Percentiles rank a stretch among this genome's conserved stretches.
phyloP scores from a whole-genome alignment of 2,329 filamentous ascomycete genomes.

The Rhytidhysteron rufulum region DNA sequence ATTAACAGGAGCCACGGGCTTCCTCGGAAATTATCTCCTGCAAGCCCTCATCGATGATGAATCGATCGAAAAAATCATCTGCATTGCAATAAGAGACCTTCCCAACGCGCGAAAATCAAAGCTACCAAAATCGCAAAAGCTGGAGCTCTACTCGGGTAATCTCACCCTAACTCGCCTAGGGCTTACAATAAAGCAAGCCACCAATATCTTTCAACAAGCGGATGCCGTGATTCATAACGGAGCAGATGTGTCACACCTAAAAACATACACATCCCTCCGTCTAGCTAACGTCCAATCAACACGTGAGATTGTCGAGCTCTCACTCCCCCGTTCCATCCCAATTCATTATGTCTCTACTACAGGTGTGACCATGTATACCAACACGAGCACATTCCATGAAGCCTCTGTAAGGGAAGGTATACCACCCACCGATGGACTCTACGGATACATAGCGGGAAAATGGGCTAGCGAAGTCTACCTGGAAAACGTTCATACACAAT shows the following conservation, averaged over 20 bases:
- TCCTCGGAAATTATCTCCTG: constrained; percentile 6
- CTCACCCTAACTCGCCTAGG: constrained; percentile 36
- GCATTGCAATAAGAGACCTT: too few relatives aligned
- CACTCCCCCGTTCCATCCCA: constrained; percentile 7
- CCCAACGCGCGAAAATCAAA: too few relatives aligned
- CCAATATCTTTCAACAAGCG: constrained; percentile 23
- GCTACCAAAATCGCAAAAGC: too few relatives aligned
- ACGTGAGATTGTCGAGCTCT: constrained; percentile 5
- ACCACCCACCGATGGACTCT: constrained; percentile 23
- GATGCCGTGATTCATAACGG: constrained; percentile 27
- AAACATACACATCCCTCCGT: constrained; percentile 15
- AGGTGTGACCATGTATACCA: background rate
- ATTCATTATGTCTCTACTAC: constrained; percentile 14
- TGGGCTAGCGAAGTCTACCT: constrained; percentile 40
- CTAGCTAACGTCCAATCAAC: constrained; percentile 13
- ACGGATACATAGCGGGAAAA: constrained; percentile 37
- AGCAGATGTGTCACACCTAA: constrained; percentile 15
- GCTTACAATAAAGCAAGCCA: constrained; percentile 24
- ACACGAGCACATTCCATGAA: background rate
- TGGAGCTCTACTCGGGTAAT: constrained; percentile 30
- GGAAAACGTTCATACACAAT: constrained; percentile 15
- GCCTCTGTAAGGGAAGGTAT: constrained; percentile 1
- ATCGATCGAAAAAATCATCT: constrained; percentile 4
- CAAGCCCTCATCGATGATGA: background rate
- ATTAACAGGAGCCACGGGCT: constrained; percentile 9